Evolutionary conservation across 306 rosid genomes (phyloP), one percentile per base, ranked within the genome.

Genomic region (Argentina anserina): DNA sequence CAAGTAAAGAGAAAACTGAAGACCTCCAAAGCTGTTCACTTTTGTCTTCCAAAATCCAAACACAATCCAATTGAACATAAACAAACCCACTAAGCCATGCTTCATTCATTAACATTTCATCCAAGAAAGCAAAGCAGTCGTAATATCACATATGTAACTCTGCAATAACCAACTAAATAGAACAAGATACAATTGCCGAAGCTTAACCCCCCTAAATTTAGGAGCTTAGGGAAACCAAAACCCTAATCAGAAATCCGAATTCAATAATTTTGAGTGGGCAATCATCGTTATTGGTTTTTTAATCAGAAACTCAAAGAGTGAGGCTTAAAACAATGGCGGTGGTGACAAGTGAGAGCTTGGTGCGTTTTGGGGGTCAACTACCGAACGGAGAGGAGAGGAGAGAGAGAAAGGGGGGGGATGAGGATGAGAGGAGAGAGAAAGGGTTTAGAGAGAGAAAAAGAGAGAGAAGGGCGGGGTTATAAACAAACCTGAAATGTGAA

Each of bases 401-500:
- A 50, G 12, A 21, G 58, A 34, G 45, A 31, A n/a, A 8, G 9
- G 11, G 28, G 8, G 18, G 1, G 3, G 10, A 7, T 11, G 11
- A 4, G 45, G 39, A 4, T 36, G 56, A 50, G 28, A 1, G 10
- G 10, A 43, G 17, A 15, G 49, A 29, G 59, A 34, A 15, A 10
- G n/a, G n/a, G n/a, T n/a, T n/a, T 2, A 33, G 61, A 7, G 58
- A 25, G 60, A 2, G 0, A 0, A 67, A n/a, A n/a, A n/a, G n/a
- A n/a, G n/a, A n/a, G n/a, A n/a, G n/a, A n/a, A 14, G 69, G 33
- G 6, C 20, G 73, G 2, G 49, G 39, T 9, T 56, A 58, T 58
- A 72, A 72, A 41, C 75, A 41, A 72, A 72, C 75, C 75, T 72
- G 67, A 71, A 70, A 70, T 55, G 65, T 13, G 20, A 70, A 34